Conservation (phyloP, 2,329 filamentous ascomycete species). For the Coniochaeta hoffmannii region DNA sequence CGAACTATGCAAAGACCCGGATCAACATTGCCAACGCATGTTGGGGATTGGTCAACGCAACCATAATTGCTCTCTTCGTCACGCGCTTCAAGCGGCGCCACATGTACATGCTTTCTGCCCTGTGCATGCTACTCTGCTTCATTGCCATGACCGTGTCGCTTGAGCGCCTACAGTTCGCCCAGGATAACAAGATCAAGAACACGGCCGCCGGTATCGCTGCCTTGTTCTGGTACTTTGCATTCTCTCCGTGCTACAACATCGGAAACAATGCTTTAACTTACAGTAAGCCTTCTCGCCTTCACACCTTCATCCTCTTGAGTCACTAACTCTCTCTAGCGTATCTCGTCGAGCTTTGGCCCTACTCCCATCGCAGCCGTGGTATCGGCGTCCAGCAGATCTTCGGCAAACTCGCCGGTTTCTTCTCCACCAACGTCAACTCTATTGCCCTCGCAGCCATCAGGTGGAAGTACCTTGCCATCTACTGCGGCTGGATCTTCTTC, state of each 20-base stretch:
- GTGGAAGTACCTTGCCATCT: conserved; percentile 36
- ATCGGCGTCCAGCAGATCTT: conserved; percentile 37
- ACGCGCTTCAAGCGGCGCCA: conserved; percentile 24
- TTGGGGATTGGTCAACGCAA: conserved; percentile 36
- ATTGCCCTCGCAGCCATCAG: conserved; percentile 29
- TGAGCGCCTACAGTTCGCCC: conserved; percentile 8
- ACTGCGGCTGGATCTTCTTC: conserved; percentile 33
- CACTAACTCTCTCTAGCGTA: conserved; percentile 8
- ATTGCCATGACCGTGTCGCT: conserved; percentile 16
- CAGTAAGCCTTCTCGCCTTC: background rate
- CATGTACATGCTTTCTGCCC: conserved; percentile 14
- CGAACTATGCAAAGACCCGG: conserved; percentile 32
- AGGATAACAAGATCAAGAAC: conserved; percentile 7
- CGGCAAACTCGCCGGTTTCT: conserved; percentile 24
- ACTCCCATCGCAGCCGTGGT: conserved; percentile 23
- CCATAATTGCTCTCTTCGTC: conserved; percentile 31
- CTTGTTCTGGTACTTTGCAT: conserved; percentile 17
- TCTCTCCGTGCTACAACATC: conserved; percentile 17
- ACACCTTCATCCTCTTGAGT: too few relatives aligned
- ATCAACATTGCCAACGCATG: conserved; percentile 37
- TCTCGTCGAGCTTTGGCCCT: conserved; percentile 17
- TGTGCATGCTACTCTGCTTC: conserved; percentile 15
- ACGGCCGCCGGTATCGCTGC: conserved; percentile 19
- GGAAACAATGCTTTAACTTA: conserved; percentile 18
- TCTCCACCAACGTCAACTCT: conserved; percentile 32